A percentile compares a stretch with the other conserved stretches of the same genome.
Evolutionary conservation across 345 rosid species (phyloP).

Genomic region (Populus euphratica): DNA sequence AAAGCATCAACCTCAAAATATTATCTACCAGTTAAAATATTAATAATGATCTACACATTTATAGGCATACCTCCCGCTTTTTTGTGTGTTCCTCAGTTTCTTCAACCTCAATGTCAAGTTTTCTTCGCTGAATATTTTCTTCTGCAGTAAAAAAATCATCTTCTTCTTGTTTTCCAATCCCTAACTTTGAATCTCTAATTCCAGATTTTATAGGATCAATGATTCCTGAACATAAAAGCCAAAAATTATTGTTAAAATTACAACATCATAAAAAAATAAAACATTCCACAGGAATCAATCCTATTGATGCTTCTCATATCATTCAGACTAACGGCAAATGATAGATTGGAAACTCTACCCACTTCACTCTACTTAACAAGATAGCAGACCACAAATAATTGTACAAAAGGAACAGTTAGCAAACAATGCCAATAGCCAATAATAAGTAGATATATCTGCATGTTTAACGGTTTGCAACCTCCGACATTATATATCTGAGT

Average conservation of each 20-base stretch:
- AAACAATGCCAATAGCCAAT: not conserved
- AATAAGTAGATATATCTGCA: not conserved
- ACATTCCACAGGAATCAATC: not conserved
- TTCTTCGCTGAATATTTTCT: conserved; percentile 88
- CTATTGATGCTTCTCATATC: not conserved
- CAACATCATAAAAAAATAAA: not conserved
- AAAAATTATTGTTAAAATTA: not conserved
- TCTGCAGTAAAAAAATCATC: conserved; percentile 93
- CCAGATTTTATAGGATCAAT: conserved; percentile 91
- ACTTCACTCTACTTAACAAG: not conserved
- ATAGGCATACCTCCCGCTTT: conserved; percentile 91
- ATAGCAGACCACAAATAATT: not conserved
- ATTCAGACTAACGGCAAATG: not conserved
- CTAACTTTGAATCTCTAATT: conserved; percentile 85
- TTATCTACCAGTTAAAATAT: conserved; percentile 22
- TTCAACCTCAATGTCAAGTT: conserved; percentile 83
- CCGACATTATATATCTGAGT: not conserved
- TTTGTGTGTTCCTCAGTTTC: conserved; percentile 83
- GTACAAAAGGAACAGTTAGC: not conserved
- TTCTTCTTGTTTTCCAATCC: conserved; percentile 97
- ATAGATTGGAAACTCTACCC: not conserved
- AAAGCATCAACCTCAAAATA: conserved; percentile 53
- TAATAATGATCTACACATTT: conserved; percentile 21
- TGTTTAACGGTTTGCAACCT: not conserved
- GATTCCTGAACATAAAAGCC: conserved; percentile 49